A percentile compares a stretch with the other conserved stretches of the same genome.
These are phyloP conservation scores for Bonia amplexicaulis DNA, from an alignment of 176 grass and related monocot genomes.

Conservation along the genomic window DNA sequence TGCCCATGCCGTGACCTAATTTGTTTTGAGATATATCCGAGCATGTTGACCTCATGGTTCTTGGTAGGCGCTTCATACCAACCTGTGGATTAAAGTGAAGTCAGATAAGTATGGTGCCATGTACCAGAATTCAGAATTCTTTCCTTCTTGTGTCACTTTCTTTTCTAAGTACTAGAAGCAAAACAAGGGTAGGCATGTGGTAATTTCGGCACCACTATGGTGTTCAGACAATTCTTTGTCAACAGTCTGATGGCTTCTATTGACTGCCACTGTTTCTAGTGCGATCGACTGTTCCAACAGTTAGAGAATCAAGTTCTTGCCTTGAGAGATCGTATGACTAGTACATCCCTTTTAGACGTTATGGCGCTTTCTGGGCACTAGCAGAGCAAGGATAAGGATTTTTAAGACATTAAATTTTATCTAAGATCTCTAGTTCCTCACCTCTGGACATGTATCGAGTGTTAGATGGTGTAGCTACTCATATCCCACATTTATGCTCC, in stretches of 20 bases:
- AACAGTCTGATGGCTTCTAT: constrained; percentile 10
- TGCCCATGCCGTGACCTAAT: constrained; percentile 31
- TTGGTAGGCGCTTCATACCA: constrained; percentile 21
- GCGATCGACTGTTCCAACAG: constrained; percentile 16
- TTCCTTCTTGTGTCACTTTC: not conserved
- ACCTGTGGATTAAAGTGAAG: not conserved
- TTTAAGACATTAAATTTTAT: constrained; percentile 6
- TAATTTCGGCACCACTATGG: not conserved
- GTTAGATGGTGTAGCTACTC: constrained; percentile 10
- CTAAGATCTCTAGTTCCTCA: constrained; percentile 10
- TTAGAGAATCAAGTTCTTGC: constrained; percentile 26
- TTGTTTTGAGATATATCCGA: constrained; percentile 24
- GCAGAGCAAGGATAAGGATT: constrained; percentile 16
- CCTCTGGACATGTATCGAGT: not conserved
- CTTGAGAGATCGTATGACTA: not conserved
- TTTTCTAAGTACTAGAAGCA: not conserved
- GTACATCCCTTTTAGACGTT: constrained; percentile 1
- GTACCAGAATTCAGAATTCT: not conserved
- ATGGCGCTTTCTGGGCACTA: constrained; percentile 4
- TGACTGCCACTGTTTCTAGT: not conserved
- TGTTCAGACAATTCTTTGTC: not conserved
- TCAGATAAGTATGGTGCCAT: constrained; percentile 16
- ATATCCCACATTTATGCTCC: constrained; percentile 26
- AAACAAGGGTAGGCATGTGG: not conserved
- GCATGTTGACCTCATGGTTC: constrained; percentile 29